Evolutionary conservation across 2,329 filamentous ascomycete genomes (phyloP), one percentile per base, ranked within the genome.

Genomic region (Arthrobotrys sphaeroides): DNA sequence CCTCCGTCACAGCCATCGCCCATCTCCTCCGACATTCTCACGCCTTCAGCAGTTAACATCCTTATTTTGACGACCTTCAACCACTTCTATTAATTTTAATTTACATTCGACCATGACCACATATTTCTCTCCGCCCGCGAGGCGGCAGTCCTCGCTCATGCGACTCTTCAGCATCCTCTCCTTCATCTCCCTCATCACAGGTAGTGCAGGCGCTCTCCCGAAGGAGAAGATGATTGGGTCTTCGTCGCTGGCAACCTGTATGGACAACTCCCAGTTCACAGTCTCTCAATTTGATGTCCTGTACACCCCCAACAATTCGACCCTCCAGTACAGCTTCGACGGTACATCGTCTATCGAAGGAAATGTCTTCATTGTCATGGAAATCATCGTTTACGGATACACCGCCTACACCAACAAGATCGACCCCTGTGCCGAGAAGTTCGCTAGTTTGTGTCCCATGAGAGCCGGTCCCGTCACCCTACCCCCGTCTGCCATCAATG

Each of bases 391-490:
- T 60, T 98, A 97, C 81, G 94, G 94, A 61, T 93, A 91, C 83
- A 85, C 87, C 36, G 88, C 92, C 78, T 83, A 94, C 79, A 87
- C 86, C 77, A 84, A 88, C 78, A 88, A 84, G 3, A 82, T 97
- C 78, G 85, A 97, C 81, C 94, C 94, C 49, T 98, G 94, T 85
- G 84, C 87, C 77, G 82, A 83, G 40, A 82, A 86, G 33, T 85
- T 96, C 77, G 83, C 86, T 74, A 92, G 93, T 82, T 87, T 97
- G 80, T 98, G 94, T 83, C 94, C 94, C 72, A 96, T 97, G 93
- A 91, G 89, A 77, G 88, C 92, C 6, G 93, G 93, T 78, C 90
- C 91, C 80, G 90, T 97, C 81, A 87, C 90, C 66, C 87, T 96
- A 80, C 86, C 88, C 60, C 93, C 93, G 81, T 91, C 91, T 80